Conservation (phyloP, 2,329 filamentous ascomycete species). For the Macroventuria anomochaeta region DNA sequence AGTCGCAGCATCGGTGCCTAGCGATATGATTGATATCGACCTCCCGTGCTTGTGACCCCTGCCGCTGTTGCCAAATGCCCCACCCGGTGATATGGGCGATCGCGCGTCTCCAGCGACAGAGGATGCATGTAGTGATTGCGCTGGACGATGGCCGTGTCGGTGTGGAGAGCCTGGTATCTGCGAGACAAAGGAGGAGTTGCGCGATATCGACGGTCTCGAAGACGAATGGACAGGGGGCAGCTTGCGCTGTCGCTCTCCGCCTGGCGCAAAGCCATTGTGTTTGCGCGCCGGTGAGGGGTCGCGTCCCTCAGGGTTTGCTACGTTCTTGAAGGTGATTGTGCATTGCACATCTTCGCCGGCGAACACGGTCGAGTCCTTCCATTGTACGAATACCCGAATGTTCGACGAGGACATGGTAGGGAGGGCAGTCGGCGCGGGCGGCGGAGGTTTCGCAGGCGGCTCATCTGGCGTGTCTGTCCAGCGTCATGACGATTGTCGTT, state of each 20-base stretch:
- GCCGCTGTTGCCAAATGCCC: slow-evolving; percentile 33
- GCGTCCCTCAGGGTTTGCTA: slow-evolving; percentile 59
- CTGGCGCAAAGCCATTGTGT: slow-evolving; percentile 46
- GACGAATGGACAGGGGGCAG: slow-evolving; percentile 48
- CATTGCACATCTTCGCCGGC: slow-evolving; percentile 95
- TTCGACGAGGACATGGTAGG: slow-evolving; percentile 59
- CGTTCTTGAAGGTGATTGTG: slow-evolving; percentile 94
- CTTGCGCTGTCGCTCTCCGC: slow-evolving; percentile 49
- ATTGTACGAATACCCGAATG: slow-evolving; percentile 94
- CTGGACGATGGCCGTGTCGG: slow-evolving; percentile 69
- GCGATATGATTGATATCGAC: slow-evolving; percentile 58
- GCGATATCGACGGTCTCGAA: slow-evolving; percentile 43
- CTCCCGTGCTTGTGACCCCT: slow-evolving; percentile 50
- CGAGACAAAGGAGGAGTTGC: slow-evolving; percentile 46
- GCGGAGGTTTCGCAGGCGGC: slow-evolving; percentile 32
- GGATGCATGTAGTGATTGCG: slow-evolving; percentile 65
- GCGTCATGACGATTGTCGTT: slow-evolving; percentile 37
- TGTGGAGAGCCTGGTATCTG: slow-evolving; percentile 35
- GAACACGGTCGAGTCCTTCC: slow-evolving; percentile 93
- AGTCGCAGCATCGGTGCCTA: slow-evolving; percentile 52
- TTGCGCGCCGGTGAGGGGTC: slow-evolving; percentile 41
- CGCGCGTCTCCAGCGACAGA: slow-evolving; percentile 36
- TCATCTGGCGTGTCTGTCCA: slow-evolving; percentile 40
- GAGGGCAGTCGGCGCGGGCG: slow-evolving; percentile 35
- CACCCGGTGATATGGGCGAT: slow-evolving; percentile 32